These are phyloP conservation scores for Syzygium oleosum DNA, from an alignment of 345 rosid species.

Conservation along the genomic window DNA sequence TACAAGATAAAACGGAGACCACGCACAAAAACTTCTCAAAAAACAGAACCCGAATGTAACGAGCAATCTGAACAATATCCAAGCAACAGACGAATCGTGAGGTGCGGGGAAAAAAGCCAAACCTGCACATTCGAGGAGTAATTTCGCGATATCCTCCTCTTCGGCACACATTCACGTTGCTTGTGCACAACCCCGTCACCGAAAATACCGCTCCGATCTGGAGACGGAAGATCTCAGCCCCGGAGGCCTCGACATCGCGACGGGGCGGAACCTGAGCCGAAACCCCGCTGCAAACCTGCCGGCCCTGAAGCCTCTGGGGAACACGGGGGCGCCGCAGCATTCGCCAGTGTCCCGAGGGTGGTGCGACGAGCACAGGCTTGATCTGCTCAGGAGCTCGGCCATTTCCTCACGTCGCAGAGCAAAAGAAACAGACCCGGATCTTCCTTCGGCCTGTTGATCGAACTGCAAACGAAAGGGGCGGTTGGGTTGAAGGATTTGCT, in stretches of 20 bases:
- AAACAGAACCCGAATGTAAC: neutral
- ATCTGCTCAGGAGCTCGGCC: constrained; percentile 1
- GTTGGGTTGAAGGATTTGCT: neutral
- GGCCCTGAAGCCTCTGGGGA: neutral
- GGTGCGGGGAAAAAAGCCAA: neutral
- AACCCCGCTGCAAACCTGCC: neutral
- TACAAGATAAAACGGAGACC: neutral
- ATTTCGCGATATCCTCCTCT: constrained; percentile 8
- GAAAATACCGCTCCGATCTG: constrained; percentile 15
- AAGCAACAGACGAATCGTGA: neutral
- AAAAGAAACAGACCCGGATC: neutral
- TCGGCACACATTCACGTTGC: constrained; percentile 15
- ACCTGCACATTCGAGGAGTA: constrained; percentile 54
- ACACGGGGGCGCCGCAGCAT: neutral
- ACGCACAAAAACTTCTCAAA: neutral
- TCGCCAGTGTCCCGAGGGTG: neutral
- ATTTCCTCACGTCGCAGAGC: neutral
- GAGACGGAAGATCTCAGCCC: constrained; percentile 2
- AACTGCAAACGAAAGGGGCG: neutral
- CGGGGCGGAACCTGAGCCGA: neutral
- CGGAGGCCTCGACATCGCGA: neutral
- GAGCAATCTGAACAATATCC: neutral
- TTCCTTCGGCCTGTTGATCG: neutral
- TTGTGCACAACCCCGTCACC: constrained; percentile 33
- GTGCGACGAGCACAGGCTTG: neutral